Conservation (phyloP, 192 early-diverging fungal genomes). For the Podila epigama region DNA sequence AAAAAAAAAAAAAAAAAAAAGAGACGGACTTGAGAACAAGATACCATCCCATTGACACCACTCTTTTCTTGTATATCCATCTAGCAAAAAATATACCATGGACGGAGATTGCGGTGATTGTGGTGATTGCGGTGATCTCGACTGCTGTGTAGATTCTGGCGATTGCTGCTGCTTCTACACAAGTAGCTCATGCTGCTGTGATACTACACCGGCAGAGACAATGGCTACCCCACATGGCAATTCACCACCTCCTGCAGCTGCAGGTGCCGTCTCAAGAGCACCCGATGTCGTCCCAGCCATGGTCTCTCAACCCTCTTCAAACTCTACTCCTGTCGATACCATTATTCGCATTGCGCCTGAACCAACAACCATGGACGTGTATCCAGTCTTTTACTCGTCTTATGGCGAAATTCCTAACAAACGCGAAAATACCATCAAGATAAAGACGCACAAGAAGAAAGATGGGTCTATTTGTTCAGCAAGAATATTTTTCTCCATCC, state of each 20-base stretch:
- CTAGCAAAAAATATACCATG: neutral
- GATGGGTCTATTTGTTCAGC: neutral
- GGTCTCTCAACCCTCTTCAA: neutral
- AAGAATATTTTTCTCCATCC: neutral
- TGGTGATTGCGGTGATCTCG: constrained; percentile 1
- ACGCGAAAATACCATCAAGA: neutral
- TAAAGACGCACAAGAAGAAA: neutral
- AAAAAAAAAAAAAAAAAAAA: neutral
- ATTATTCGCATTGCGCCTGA: neutral
- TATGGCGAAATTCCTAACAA: neutral
- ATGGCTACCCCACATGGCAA: neutral
- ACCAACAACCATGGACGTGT: neutral
- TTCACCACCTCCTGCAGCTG: neutral
- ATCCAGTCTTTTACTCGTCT: neutral
- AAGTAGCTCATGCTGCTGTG: constrained; percentile 8
- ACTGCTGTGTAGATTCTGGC: constrained; percentile 2
- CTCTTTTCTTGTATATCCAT: neutral
- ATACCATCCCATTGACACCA: neutral
- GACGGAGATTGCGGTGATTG: constrained; percentile 8
- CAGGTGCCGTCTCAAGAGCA: no score
- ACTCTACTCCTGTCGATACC: neutral
- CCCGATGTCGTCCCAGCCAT: neutral
- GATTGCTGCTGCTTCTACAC: constrained; percentile 9
- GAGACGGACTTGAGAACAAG: neutral
- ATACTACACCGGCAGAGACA: neutral